Conservation (phyloP, 768 basidiomycete genomes). For the Ramaria rubella region DNA sequence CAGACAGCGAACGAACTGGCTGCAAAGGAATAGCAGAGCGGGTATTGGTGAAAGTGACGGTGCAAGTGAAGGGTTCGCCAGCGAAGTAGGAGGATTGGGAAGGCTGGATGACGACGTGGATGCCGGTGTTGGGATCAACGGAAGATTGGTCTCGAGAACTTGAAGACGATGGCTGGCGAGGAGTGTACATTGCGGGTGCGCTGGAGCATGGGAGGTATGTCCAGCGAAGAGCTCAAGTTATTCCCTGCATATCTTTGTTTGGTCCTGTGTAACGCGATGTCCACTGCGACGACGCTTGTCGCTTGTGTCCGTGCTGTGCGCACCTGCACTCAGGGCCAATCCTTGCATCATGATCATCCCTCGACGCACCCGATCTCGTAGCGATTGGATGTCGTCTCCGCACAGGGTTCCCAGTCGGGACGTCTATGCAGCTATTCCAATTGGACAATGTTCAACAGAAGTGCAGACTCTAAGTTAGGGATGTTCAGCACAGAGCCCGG, state of each 20-base stretch:
- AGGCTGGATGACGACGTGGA: slow-evolving; percentile 70
- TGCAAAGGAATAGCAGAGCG: slow-evolving; percentile 41
- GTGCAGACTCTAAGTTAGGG: too few relatives aligned
- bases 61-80: slow-evolving; percentile 80
- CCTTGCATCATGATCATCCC: too few relatives aligned
- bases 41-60: slow-evolving; percentile 82
- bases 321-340: too few relatives aligned
- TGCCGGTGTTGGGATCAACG: slow-evolving; percentile 21
- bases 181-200: neutral
- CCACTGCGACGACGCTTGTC: too few relatives aligned
- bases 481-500: too few relatives aligned
- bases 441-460: too few relatives aligned
- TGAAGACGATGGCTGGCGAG: neutral
- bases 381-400: too few relatives aligned
- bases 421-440: too few relatives aligned
- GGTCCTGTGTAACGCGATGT: neutral
- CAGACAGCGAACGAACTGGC: slow-evolving; percentile 21
- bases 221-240: neutral
- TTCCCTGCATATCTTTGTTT: neutral
- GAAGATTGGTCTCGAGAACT: neutral
- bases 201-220: neutral
- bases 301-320: too few relatives aligned
- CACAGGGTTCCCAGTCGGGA: too few relatives aligned
- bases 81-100: slow-evolving; percentile 89
- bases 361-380: too few relatives aligned